Evolutionary conservation across 2,329 filamentous ascomycete genomes (phyloP).

Genomic region (Fusarium haematococcum): DNA sequence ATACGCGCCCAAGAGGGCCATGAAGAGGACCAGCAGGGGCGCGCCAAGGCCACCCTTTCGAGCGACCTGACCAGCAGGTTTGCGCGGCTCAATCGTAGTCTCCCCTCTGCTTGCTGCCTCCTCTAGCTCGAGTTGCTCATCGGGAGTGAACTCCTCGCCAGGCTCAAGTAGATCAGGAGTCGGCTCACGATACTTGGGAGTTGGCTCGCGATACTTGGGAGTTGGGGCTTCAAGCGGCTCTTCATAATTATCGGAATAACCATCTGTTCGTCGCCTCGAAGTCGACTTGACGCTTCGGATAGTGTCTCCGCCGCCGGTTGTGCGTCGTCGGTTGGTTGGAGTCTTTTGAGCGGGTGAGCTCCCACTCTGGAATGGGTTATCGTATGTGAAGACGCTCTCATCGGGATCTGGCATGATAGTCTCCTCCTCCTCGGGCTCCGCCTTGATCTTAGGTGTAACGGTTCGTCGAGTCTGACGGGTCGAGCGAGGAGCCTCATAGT

Average conservation of each 20-base stretch:
- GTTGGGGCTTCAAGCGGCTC: slow-evolving; percentile 49
- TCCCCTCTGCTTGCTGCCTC: slow-evolving; percentile 72
- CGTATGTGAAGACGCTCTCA: slow-evolving; percentile 81
- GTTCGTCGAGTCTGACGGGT: slow-evolving; percentile 64
- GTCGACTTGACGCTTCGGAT: slow-evolving; percentile 56
- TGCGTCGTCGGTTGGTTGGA: slow-evolving; percentile 62
- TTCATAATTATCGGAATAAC: slow-evolving; percentile 46
- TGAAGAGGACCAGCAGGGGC: slow-evolving; percentile 77
- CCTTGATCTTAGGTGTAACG: slow-evolving; percentile 64
- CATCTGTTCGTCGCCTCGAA: slow-evolving; percentile 59
- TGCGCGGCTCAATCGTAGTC: slow-evolving; percentile 56
- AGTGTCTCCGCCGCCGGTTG: slow-evolving; percentile 55
- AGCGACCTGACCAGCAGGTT: slow-evolving; percentile 50
- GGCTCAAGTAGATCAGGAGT: slow-evolving; percentile 65
- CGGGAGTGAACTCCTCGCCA: slow-evolving; percentile 93
- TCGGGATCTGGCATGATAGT: slow-evolving; percentile 50
- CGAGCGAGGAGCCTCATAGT: slow-evolving; percentile 54
- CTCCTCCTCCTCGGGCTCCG: slow-evolving; percentile 60
- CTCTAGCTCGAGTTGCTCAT: slow-evolving; percentile 84
- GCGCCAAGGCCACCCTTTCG: slow-evolving; percentile 66
- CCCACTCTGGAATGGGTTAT: slow-evolving; percentile 92
- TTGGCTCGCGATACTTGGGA: slow-evolving; percentile 45
- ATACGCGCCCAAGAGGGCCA: slow-evolving; percentile 78
- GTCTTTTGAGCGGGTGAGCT: slow-evolving; percentile 72
- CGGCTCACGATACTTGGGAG: slow-evolving; percentile 45